Evolutionary conservation across 2,329 filamentous ascomycete genomes (phyloP).

Genomic region (Alternaria sp.): DNA sequence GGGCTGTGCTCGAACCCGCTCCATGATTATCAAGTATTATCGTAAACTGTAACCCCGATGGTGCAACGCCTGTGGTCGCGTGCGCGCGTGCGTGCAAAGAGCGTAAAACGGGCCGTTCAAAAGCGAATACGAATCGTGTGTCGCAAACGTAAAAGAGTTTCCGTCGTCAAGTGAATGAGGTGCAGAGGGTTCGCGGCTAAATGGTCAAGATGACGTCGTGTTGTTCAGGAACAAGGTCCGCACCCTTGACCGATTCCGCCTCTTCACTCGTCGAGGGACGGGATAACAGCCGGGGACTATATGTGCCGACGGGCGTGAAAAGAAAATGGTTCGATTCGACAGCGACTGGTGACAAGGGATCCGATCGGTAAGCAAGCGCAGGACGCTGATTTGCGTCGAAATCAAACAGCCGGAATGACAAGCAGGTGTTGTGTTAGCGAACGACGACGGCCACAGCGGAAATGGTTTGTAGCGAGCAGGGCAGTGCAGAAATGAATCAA

Average conservation of each 20-base stretch:
- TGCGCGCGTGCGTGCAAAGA: conserved; percentile 13
- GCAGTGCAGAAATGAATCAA: conserved; percentile 9
- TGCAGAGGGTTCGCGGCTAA: conserved; percentile 3
- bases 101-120: background rate
- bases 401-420: conserved; percentile 9
- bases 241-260: conserved; percentile 5
- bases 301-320: background rate
- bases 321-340: conserved; percentile 2
- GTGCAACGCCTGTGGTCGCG: conserved; percentile 15
- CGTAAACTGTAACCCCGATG: background rate
- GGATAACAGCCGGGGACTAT: conserved; percentile 2
- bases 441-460: background rate
- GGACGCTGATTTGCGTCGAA: conserved; percentile 10
- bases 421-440: conserved; percentile 1
- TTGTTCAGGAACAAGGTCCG: conserved; percentile 24
- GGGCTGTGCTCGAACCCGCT: conserved; percentile 38
- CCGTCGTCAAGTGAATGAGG: conserved; percentile 2
- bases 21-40: conserved; percentile 28
- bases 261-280: background rate
- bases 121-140: conserved; percentile 5
- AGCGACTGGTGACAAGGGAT: conserved; percentile 5
- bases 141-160: background rate
- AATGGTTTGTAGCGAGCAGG: background rate
- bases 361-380: background rate
- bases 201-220: conserved; percentile 33